Evolutionary conservation across 805 yeast genomes (phyloP).

Genomic region (Osmozyma mogii): DNA sequence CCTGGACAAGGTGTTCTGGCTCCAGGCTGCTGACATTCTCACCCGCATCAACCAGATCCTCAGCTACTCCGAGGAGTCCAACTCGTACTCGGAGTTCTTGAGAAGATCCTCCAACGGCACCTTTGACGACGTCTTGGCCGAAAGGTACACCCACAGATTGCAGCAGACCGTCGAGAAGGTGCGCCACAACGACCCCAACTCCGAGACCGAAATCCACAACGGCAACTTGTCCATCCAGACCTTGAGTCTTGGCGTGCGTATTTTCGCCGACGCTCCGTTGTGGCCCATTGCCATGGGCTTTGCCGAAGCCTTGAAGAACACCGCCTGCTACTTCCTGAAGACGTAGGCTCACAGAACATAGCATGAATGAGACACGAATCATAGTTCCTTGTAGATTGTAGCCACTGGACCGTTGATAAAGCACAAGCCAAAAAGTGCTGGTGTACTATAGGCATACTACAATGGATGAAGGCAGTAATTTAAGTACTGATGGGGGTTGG

Average conservation of each 20-base stretch:
- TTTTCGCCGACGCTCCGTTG: slow-evolving; percentile 76
- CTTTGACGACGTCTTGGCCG: slow-evolving; percentile 26
- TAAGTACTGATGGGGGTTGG: too few relatives aligned
- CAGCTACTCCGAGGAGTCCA: slow-evolving; percentile 43
- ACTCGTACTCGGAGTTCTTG: slow-evolving; percentile 49
- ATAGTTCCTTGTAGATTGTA: too few relatives aligned
- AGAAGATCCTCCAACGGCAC: slow-evolving; percentile 55
- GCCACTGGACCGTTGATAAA: too few relatives aligned
- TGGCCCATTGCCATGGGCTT: slow-evolving; percentile 78
- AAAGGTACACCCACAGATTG: too few relatives aligned
- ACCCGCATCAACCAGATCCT: slow-evolving; percentile 54
- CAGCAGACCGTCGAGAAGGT: slow-evolving; percentile 7
- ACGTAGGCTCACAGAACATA: too few relatives aligned
- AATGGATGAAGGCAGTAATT: too few relatives aligned
- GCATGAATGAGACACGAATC: too few relatives aligned
- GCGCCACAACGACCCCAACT: not conserved
- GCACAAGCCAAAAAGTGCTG: too few relatives aligned
- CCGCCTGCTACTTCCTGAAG: too few relatives aligned
- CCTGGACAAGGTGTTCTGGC: slow-evolving; percentile 53
- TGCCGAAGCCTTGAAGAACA: slow-evolving; percentile 69
- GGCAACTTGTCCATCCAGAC: slow-evolving; percentile 48
- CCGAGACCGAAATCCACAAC: slow-evolving; percentile 25
- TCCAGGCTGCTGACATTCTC: slow-evolving; percentile 52
- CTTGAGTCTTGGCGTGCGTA: slow-evolving; percentile 63
- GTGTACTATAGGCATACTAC: too few relatives aligned